Evolutionary conservation across 805 yeast species (phyloP).

Genomic region (Starmerella sp.): DNA sequence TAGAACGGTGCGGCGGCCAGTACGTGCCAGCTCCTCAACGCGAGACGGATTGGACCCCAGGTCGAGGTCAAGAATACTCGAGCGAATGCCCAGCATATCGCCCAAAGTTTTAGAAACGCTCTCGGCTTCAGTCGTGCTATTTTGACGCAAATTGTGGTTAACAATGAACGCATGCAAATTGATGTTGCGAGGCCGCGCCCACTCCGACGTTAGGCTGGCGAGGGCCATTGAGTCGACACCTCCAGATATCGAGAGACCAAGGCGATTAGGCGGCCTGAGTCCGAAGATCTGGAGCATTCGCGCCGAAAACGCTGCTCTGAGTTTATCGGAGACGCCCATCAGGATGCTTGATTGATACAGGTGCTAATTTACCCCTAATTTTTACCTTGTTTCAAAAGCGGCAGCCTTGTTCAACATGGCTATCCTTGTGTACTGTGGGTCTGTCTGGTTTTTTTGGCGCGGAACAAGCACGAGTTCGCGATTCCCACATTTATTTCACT

Average conservation of each 20-base stretch:
- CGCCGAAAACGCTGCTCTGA: background rate
- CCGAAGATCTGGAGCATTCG: constrained; percentile 13
- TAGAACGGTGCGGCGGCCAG: constrained; percentile 40
- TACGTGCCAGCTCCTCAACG: constrained; percentile 53
- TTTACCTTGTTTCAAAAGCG: too few relatives aligned
- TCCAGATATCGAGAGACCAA: constrained; percentile 60
- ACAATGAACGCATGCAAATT: constrained; percentile 46
- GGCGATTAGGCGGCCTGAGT: constrained; percentile 12
- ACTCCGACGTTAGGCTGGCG: constrained; percentile 38
- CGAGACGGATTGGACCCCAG: constrained; percentile 24
- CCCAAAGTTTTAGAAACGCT: constrained; percentile 26
- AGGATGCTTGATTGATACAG: background rate
- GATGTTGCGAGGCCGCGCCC: constrained; percentile 26
- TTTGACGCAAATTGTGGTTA: constrained; percentile 48
- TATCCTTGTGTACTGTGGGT: too few relatives aligned
- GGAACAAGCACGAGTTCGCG: background rate
- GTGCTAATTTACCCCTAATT: too few relatives aligned
- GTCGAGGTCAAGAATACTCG: constrained; percentile 29
- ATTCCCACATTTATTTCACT: background rate
- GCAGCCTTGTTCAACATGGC: too few relatives aligned
- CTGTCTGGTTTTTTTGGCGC: too few relatives aligned
- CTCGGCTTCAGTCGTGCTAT: constrained; percentile 41
- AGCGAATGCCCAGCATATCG: constrained; percentile 25
- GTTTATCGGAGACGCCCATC: background rate
- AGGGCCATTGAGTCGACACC: constrained; percentile 75